Base-by-base conservation (phyloP, 306 rosid species). In the Cucurbita maxima region DNA sequence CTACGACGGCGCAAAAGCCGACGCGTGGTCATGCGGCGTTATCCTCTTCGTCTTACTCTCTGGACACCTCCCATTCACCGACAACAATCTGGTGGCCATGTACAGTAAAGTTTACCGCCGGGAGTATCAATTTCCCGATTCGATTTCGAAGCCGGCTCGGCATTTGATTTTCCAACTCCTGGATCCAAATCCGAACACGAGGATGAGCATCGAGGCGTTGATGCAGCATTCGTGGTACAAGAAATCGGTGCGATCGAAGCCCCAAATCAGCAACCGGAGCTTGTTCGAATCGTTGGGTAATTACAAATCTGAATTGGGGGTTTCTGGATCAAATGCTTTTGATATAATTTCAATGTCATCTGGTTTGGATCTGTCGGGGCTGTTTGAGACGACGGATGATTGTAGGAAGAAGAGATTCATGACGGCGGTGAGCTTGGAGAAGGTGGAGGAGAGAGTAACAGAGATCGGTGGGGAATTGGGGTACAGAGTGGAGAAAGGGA, bases 21-120 rank as follows among this genome's bases (percentile, higher is more conserved):
- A 93, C 43, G 97, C 92, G 0, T 93, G 98, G 98, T 93, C 98
- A 0, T 90, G 96, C 62, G 98, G 98, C 3, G 88, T 90, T 2
- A 87, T 93, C 12, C 96, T 93, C 25, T 89, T 78, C 79, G 86
- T 86, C 0, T 58, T 93, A 1, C 94, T 93, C 58, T 82, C 89
- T 25, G 97, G 97, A 2, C 66, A 75, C 36, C 89, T 90, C 4
- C 97, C 98, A 0, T 93, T 93, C 78, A 80, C 78, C 47, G 97
- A 90, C 11, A 52, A 77, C 3, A 93, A 90, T 50, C 81, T 90
- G 9, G 82, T 82, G 1, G 83, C 88, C 7, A 93, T 90, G 97
- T 86, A 79, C 57, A 82, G 81, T 80, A 84, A 76, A 38, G 84
- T 90, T 9, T 79, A 79, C 22, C 80, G 86, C 10, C 91, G 96